Base-by-base conservation (phyloP, 768 basidiomycete genomes). In the Tubosaeta sp. region DNA sequence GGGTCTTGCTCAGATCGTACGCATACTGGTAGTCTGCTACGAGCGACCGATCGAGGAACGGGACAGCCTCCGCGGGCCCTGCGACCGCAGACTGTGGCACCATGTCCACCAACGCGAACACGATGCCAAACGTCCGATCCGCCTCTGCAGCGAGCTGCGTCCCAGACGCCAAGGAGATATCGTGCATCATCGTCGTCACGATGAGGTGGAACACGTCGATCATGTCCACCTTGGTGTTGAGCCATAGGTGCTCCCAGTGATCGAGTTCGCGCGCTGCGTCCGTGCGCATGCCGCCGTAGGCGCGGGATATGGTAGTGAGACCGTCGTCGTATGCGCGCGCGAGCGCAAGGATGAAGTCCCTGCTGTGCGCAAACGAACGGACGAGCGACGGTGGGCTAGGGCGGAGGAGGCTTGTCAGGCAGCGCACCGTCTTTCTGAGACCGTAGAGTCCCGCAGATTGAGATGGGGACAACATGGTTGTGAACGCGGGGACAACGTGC, bases 21-120 rank as follows among this genome's bases (percentile, higher is more conserved):
- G 82, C 71, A 38, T 82, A 74, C 53, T 89, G 84, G 65, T 91
- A 89, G 61, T 91, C 89, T 6, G 76, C 77, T 11, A 91, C 67
- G 22, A 91, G 74, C 11, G 86, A 64, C 26, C 77, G 80, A 60
- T 88, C 80, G 54, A 88, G 76, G 69, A 88, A 91, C 4, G 83
- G 80, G 14, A 73, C 79, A 1, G 62, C 60, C 25, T 52, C 56
- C 19, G 35, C 49, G 45, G 61, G 47, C 34, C 65, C 64, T 6
- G 34, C 46, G 11, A 34, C 32, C n/a, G 44, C 43, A 48, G 43
- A 42, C 34, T 54, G 59, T 8, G 74, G 65, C 1, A 69, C 58
- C 10, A 80, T 56, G 11, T 81, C 78, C 26, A 85, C 71, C 13
- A 91, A 70, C 0, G 78, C 73, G 56, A 85, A 84, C 27, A 90